Evolutionary conservation across 2,329 filamentous ascomycete genomes (phyloP), one percentile per base, ranked within the genome.

Genomic region (Pestalotiopsis sp.): DNA sequence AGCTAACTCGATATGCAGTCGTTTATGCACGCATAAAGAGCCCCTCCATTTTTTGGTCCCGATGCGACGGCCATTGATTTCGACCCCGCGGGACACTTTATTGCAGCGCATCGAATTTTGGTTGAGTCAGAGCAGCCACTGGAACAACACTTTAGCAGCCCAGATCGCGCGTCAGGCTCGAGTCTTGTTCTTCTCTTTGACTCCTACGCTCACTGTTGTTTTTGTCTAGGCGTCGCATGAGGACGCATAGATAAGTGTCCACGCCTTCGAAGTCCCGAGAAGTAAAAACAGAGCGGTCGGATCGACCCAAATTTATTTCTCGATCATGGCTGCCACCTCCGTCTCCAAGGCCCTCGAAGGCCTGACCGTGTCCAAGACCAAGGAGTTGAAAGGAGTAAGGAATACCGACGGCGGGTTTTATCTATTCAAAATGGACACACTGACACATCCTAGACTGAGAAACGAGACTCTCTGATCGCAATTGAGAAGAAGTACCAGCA

Each of bases 401-500:
- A n/a, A n/a, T 41, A n/a, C 11, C 12, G 2, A 4, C 2, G 23
- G 11, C 45, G 12, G 14, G 31, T 40, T 61, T 5, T n/a, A 23
- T 59, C 13, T 7, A 66, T 56, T 14, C 14, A n/a, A 23, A 14
- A 27, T 57, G 4, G 25, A n/a, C 31, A 40, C n/a, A 66, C 56
- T 66, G 36, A 66, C 64, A 17, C 31, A 7, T 20, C 9, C 41
- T n/a, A 93, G 88, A 97, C 94, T 52, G 93, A 97, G 76, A 97
- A 97, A 83, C 87, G 94, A 79, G 94, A 97, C 77, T 88, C 91
- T 65, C 85, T 97, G 73, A 91, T 96, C 75, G 89, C 89, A 40
- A 88, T 92, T 76, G 95, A 98, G 84, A 97, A 96, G 84, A 94
- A 94, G 79, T 98, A 97, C 83, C 95, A 98, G 83, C 84, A 91